Percentiles rank a stretch among this genome's conserved stretches.
Conservation (phyloP, 1,139 yeast genomes). For the Nakaseomyces uthaithaninus region DNA sequence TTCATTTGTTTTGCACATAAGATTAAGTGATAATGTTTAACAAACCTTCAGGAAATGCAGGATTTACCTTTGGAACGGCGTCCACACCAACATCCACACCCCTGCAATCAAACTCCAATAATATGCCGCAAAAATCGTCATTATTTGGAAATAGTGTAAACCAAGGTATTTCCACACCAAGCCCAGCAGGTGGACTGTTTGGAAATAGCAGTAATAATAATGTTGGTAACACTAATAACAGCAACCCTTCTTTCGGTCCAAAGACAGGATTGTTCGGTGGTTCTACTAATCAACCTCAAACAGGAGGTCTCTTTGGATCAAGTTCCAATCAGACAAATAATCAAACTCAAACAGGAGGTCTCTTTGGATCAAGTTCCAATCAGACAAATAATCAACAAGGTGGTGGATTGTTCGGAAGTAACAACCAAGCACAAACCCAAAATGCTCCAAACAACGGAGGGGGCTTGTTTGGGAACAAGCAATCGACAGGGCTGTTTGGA, state of each 20-base stretch:
- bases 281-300: constrained; percentile 8
- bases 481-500: constrained; percentile 4
- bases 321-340: not conserved
- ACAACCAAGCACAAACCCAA: constrained; percentile 1
- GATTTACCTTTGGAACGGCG: constrained; percentile 25
- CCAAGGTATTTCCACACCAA: constrained; percentile 25
- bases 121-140: constrained; percentile 23
- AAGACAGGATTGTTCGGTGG: constrained; percentile 29
- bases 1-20: no score
- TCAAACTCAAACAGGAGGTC: not conserved
- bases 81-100: constrained; percentile 32
- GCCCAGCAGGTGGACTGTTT: constrained; percentile 29
- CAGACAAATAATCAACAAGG: not conserved
- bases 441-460: constrained; percentile 10
- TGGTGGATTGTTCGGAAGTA: constrained; percentile 6
- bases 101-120: constrained; percentile 21
- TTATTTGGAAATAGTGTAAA: constrained; percentile 20
- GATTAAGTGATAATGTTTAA: constrained; percentile 20
- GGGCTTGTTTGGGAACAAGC: constrained; percentile 26
- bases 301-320: constrained; percentile 1
- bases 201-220: constrained; percentile 21
- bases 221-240: constrained; percentile 12
- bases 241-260: constrained; percentile 3
- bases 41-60: constrained; percentile 17
- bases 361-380: not conserved